Evolutionary conservation across 192 early-diverging fungal genomes (phyloP).

Genomic region (Spizellomyces punctatus): DNA sequence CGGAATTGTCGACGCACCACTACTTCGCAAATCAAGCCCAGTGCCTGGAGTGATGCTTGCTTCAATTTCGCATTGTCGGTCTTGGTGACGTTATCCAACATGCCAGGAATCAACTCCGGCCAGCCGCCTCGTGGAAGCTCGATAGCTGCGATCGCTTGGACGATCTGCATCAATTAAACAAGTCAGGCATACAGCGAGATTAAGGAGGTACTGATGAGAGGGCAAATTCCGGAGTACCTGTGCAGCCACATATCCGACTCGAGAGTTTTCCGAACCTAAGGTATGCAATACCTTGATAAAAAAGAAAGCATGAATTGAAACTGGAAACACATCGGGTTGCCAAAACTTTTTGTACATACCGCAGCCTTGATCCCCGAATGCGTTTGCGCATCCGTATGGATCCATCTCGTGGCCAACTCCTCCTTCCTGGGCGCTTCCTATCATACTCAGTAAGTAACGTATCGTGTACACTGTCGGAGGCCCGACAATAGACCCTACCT

Average conservation of each 20-base stretch:
- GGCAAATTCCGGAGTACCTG: constrained; percentile 52
- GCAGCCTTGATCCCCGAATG: constrained; percentile 74
- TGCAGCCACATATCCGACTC: constrained; percentile 69
- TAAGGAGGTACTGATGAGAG: background rate
- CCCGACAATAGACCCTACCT: constrained; percentile 54
- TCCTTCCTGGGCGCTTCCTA: constrained; percentile 48
- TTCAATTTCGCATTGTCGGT: constrained; percentile 72
- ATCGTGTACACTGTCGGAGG: background rate
- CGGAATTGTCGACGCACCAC: constrained; percentile 56
- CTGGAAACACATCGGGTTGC: background rate
- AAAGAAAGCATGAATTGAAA: constrained; percentile 9
- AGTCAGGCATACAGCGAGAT: background rate
- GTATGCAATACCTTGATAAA: constrained; percentile 49
- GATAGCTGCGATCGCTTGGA: constrained; percentile 90
- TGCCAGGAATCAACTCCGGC: constrained; percentile 79
- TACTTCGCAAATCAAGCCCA: constrained; percentile 93
- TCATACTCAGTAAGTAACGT: background rate
- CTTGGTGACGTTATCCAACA: constrained; percentile 75
- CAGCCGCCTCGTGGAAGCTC: constrained; percentile 89
- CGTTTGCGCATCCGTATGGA: constrained; percentile 65
- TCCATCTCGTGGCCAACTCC: constrained; percentile 44
- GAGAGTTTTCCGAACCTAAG: constrained; percentile 53
- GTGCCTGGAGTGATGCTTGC: constrained; percentile 80
- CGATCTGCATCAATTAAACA: constrained; percentile 52
- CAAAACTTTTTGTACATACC: constrained; percentile 23